Evolutionary conservation across 108 stramenopile genomes (phyloP).

Genomic region (Skeletonema marinoi): DNA sequence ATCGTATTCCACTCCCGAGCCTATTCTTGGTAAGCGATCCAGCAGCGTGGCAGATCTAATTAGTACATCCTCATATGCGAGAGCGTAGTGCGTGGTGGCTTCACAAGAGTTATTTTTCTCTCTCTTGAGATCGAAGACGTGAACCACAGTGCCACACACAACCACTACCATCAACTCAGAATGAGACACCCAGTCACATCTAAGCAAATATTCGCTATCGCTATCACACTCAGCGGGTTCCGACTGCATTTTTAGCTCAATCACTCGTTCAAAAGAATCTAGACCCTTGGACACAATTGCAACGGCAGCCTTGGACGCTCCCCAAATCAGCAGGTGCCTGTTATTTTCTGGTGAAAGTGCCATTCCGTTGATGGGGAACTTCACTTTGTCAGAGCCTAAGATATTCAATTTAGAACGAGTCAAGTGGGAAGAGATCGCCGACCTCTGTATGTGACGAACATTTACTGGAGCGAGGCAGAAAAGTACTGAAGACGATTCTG

Average conservation of each 20-base stretch:
- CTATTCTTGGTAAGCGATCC: slow-evolving; percentile 16
- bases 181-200: slow-evolving; percentile 68
- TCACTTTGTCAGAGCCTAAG: slow-evolving; percentile 48
- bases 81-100: slow-evolving; percentile 46
- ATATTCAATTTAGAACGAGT: slow-evolving; percentile 55
- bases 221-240: slow-evolving; percentile 62
- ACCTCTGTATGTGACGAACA: slow-evolving; percentile 34
- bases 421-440: slow-evolving; percentile 33
- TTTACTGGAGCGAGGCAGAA: slow-evolving; percentile 64
- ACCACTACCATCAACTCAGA: slow-evolving; percentile 63
- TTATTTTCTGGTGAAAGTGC: slow-evolving; percentile 60
- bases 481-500: slow-evolving; percentile 59
- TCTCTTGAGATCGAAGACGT: slow-evolving; percentile 61
- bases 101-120: slow-evolving; percentile 28
- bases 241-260: slow-evolving; percentile 55
- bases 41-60: slow-evolving; percentile 41
- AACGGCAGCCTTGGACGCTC: slow-evolving; percentile 58
- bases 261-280: slow-evolving; percentile 54
- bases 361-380: slow-evolving; percentile 67
- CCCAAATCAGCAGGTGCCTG: slow-evolving; percentile 73
- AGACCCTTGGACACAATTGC: slow-evolving; percentile 50
- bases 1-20: not conserved
- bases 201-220: slow-evolving; percentile 54
- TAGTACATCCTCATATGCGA: slow-evolving; percentile 52
- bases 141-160: slow-evolving; percentile 61